Conservation (phyloP, 2,329 filamentous ascomycete species). For the Macrophomina tecta region DNA sequence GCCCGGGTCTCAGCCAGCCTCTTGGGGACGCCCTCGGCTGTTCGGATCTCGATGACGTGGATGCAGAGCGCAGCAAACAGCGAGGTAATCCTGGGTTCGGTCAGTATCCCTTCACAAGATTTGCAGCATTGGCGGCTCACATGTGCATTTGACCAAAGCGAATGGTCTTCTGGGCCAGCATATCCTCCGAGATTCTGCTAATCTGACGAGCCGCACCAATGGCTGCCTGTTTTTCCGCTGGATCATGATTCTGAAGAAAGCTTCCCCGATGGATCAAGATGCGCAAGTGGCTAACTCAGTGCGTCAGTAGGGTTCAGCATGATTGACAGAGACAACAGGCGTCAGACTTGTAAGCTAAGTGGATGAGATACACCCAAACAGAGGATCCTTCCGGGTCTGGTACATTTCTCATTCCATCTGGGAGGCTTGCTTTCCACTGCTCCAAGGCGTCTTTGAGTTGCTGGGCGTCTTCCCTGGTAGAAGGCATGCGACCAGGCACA, state of each 20-base stretch:
- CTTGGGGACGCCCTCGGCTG: slow-evolving; percentile 45
- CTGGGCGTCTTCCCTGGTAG: neutral
- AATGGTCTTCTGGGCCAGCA: slow-evolving; percentile 52
- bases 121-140: neutral
- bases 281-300: slow-evolving; percentile 54
- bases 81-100: slow-evolving; percentile 48
- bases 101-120: neutral
- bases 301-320: slow-evolving; percentile 42
- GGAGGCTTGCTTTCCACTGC: neutral
- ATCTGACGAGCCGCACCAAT: slow-evolving; percentile 54
- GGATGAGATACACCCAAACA: neutral
- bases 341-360: slow-evolving; percentile 13
- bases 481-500: slow-evolving; percentile 1
- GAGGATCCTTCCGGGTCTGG: neutral
- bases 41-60: slow-evolving; percentile 53
- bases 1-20: slow-evolving; percentile 57
- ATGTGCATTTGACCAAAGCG: slow-evolving; percentile 55
- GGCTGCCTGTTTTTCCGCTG: slow-evolving; percentile 47
- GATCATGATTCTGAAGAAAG: slow-evolving; percentile 46
- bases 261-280: slow-evolving; percentile 53
- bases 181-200: slow-evolving; percentile 56
- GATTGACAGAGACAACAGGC: slow-evolving; percentile 32
- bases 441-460: neutral
- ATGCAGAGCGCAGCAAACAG: slow-evolving; percentile 57
- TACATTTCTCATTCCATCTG: neutral